A percentile compares a stretch with the other conserved stretches of the same genome.
Evolutionary conservation across 805 yeast genomes (phyloP).

Genomic region (Metschnikowia picachoensis): DNA sequence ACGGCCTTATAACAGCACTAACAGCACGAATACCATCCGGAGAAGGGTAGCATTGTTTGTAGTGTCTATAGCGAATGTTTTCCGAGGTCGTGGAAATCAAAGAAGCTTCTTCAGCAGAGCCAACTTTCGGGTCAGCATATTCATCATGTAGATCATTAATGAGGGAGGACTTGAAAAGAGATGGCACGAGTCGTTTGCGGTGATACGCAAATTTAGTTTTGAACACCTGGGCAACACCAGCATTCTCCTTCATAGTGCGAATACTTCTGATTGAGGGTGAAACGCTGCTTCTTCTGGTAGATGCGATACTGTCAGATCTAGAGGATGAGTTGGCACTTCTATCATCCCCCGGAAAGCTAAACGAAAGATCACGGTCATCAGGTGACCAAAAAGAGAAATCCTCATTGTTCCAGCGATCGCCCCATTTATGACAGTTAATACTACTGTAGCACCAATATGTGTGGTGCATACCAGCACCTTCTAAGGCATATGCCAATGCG

Average conservation of each 20-base stretch:
- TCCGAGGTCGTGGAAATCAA: conserved; percentile 13
- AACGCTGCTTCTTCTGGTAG: conserved; percentile 13
- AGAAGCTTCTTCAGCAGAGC: conserved; percentile 9
- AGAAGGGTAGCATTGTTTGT: conserved; percentile 34
- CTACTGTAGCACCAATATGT: conserved; percentile 85
- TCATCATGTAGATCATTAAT: conserved; percentile 4
- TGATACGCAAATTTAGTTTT: conserved; percentile 11
- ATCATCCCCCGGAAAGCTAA: conserved; percentile 13
- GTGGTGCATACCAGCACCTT: conserved; percentile 64
- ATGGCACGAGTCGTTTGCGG: conserved; percentile 10
- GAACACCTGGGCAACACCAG: conserved; percentile 9
- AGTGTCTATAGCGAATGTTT: conserved; percentile 23
- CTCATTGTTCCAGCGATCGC: conserved; percentile 92
- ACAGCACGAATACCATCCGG: conserved; percentile 71
- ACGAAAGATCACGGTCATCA: conserved; percentile 46
- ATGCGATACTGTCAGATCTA: conserved; percentile 4
- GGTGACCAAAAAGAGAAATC: conserved; percentile 85
- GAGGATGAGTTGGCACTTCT: conserved; percentile 3
- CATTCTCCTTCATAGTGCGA: conserved; percentile 6
- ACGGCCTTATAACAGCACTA: conserved; percentile 76
- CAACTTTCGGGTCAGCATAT: conserved; percentile 3
- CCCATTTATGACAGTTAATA: conserved; percentile 73
- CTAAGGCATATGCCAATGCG: conserved; percentile 75
- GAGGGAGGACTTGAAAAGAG: conserved; percentile 8
- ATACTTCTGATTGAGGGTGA: conserved; percentile 14